Base-by-base conservation (phyloP, 108 stramenopile genomes). In the Aurantiochytrium sp. region DNA sequence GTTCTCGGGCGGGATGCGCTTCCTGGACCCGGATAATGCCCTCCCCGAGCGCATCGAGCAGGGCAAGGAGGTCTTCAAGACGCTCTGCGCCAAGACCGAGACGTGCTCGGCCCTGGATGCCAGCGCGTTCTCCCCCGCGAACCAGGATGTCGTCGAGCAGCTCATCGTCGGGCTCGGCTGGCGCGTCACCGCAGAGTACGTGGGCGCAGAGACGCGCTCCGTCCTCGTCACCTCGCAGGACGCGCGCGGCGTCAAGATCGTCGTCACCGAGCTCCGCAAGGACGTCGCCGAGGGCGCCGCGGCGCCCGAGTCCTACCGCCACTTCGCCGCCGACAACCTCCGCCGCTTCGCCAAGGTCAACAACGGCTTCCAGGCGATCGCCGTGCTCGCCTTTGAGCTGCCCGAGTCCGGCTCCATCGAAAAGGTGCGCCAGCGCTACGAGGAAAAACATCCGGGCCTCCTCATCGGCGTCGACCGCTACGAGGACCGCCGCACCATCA, bases 111-210 rank as follows among this genome's bases (percentile, higher is more conserved):
- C 45, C 17, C 24, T 48, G 17, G 73, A 41, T 48, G 24, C 73
- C n/a, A 54, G 31, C 34, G n/a, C 6, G 12, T 86, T 86, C 37
- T 21, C 31, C 36, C 27, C 52, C 24, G 27, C 52, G 4, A 89
- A 90, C 52, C 92, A 95, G 4, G 95, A 95, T 90, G 87, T 95
- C 1, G 92, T 96, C 37, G 92, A 93, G 87, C 96, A 96, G 88
- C 65, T 95, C 52, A 90, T 96, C 86, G 93, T 92, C 24, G 96
- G 95, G 15, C 92, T 96, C 54, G 95, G 95, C 12, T 95, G 95
- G 86, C 92, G 96, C 15, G 91, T 96, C 37, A 95, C 95, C 1
- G 95, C 93, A 55, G 54, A 37, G 32, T 89, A 54, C 68, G 30
- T 50, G 36, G 37, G 89, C 22, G 17, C 17, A 24, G 59, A 86